A percentile compares a stretch with the other conserved stretches of the same genome.
phyloP scores from a whole-genome alignment of 805 yeast species.

The Candida vaughaniae region DNA sequence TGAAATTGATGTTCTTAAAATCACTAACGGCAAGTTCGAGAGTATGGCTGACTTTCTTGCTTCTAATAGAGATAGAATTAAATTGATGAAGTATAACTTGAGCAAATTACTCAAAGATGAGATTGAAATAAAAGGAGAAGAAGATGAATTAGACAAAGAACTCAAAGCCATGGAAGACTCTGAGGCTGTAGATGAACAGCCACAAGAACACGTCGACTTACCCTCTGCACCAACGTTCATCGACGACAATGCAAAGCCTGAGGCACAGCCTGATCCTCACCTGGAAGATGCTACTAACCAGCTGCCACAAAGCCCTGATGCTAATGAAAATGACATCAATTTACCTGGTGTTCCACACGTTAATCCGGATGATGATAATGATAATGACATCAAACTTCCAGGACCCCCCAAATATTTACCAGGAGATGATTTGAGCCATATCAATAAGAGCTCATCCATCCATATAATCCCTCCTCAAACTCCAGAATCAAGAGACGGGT shows the following conservation, averaged over 20 bases:
- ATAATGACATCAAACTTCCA: slow-evolving; percentile 30
- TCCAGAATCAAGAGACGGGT: no score
- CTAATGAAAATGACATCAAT: slow-evolving; percentile 6
- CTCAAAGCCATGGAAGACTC: slow-evolving; percentile 9
- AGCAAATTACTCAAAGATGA: slow-evolving; percentile 39
- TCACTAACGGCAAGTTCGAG: slow-evolving; percentile 34
- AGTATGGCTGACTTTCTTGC: slow-evolving; percentile 22
- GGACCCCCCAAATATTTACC: slow-evolving; percentile 45
- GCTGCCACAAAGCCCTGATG: background rate
- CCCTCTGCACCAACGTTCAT: slow-evolving; percentile 13
- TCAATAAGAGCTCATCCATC: slow-evolving; percentile 38
- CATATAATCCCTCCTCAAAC: slow-evolving; percentile 30
- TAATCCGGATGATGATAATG: slow-evolving; percentile 28
- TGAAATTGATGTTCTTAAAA: slow-evolving; percentile 31
- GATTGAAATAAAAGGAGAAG: slow-evolving; percentile 20
- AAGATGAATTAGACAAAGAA: slow-evolving; percentile 29
- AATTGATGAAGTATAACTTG: slow-evolving; percentile 37
- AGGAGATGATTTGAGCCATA: slow-evolving; percentile 35
- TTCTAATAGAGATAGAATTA: slow-evolving; percentile 32
- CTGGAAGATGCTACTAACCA: background rate
- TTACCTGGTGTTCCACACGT: slow-evolving; percentile 43
- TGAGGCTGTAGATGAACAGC: background rate
- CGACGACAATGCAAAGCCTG: background rate
- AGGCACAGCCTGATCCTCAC: background rate
- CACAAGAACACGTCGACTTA: background rate